Percentiles rank a stretch among this genome's conserved stretches.
phyloP scores from a whole-genome alignment of 805 yeast species.

The Zygotorulaspora chibaensis region DNA sequence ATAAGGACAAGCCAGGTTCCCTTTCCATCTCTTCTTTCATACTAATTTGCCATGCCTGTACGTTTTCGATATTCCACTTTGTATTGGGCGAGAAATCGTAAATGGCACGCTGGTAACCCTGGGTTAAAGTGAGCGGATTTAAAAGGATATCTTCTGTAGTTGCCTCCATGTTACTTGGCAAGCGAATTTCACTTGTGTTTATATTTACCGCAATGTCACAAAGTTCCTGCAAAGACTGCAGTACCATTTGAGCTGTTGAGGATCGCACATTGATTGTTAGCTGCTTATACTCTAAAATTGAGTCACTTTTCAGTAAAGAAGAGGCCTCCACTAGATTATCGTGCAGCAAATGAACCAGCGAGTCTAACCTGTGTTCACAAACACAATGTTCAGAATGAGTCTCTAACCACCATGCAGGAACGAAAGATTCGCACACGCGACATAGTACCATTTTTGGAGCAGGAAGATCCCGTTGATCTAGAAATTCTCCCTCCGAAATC shows the following conservation, averaged over 20 bases:
- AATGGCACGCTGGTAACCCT: constrained; percentile 14
- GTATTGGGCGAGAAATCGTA: constrained; percentile 57
- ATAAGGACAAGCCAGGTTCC: constrained; percentile 58
- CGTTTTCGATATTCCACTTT: constrained; percentile 47
- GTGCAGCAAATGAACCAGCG: constrained; percentile 67
- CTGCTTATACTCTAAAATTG: constrained; percentile 52
- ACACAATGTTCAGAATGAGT: constrained; percentile 84
- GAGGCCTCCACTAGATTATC: constrained; percentile 73
- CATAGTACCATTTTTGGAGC: constrained; percentile 81
- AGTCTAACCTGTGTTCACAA: constrained; percentile 77
- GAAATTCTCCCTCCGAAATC: constrained; percentile 58
- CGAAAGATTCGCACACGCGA: constrained; percentile 82
- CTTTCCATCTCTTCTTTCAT: constrained; percentile 18
- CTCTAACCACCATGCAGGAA: constrained; percentile 97
- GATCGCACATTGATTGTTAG: constrained; percentile 33
- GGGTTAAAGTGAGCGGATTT: constrained; percentile 12
- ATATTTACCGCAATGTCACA: constrained; percentile 72
- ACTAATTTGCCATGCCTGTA: constrained; percentile 34
- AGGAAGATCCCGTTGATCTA: constrained; percentile 63
- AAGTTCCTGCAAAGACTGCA: constrained; percentile 42
- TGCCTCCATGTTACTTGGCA: constrained; percentile 21
- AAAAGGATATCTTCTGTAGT: constrained; percentile 16
- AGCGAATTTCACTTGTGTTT: constrained; percentile 59
- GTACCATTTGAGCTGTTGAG: constrained; percentile 11
- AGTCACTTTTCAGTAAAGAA: constrained; percentile 39